These are phyloP conservation scores for Eucalyptus polybractea DNA, from an alignment of 345 rosid species.

Conservation along the genomic window DNA sequence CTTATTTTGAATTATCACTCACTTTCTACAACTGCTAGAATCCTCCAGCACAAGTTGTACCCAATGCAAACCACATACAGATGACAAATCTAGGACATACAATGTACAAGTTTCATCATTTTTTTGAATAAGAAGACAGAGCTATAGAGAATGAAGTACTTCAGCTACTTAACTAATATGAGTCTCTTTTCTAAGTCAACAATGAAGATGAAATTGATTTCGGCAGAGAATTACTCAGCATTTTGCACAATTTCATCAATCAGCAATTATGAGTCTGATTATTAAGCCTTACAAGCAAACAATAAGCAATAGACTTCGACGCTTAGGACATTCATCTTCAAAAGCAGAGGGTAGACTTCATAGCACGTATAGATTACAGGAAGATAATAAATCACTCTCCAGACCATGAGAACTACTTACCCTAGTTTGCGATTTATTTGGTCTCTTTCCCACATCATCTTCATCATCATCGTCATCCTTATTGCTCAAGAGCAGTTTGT, in stretches of 20 bases:
- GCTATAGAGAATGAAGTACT: background rate
- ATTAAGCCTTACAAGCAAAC: background rate
- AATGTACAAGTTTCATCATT: background rate
- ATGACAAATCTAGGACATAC: background rate
- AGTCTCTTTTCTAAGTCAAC: background rate
- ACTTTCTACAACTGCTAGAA: too few relatives aligned
- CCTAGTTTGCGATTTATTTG: conserved; percentile 57
- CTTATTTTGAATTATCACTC: too few relatives aligned
- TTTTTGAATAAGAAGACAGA: background rate
- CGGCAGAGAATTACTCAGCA: background rate
- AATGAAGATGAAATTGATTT: background rate
- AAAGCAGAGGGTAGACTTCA: background rate
- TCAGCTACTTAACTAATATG: background rate
- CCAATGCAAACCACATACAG: too few relatives aligned
- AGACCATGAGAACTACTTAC: conserved; percentile 18
- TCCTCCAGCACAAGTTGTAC: too few relatives aligned
- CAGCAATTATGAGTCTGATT: background rate
- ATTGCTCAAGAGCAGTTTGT: conserved; percentile 43
- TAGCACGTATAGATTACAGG: background rate
- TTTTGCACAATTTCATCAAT: background rate
- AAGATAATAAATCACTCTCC: background rate
- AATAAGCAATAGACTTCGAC: background rate
- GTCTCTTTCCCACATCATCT: conserved; percentile 38
- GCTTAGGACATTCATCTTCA: background rate
- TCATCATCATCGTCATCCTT: conserved; percentile 59